Percentiles rank a stretch among this genome's conserved stretches.
Evolutionary conservation across 2,329 filamentous ascomycete genomes (phyloP).

Genomic region (Hymenoscyphus fraxineus): DNA sequence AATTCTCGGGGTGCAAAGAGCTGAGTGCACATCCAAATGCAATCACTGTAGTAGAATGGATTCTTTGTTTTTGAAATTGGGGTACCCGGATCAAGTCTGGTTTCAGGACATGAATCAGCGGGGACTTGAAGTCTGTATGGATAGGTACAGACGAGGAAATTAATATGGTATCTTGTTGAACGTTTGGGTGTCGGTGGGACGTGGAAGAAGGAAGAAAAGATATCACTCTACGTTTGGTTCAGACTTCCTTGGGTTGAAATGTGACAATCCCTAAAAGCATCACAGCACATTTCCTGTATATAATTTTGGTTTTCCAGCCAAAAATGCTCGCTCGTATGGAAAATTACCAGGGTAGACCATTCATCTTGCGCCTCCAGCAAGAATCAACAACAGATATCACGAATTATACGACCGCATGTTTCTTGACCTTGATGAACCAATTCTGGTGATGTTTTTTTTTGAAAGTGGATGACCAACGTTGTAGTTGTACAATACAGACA

Average conservation of each 20-base stretch:
- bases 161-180: slow-evolving; percentile 25
- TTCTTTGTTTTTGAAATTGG: slow-evolving; percentile 18
- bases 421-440: neutral
- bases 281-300: slow-evolving; percentile 23
- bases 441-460: slow-evolving; percentile 4
- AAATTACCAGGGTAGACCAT: neutral
- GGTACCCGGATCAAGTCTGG: slow-evolving; percentile 8
- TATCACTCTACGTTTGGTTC: slow-evolving; percentile 10
- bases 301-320: slow-evolving; percentile 14
- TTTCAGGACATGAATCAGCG: neutral
- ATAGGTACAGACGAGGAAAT: slow-evolving; percentile 21
- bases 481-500: slow-evolving; percentile 30
- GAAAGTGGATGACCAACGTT: slow-evolving; percentile 20
- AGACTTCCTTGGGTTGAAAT: slow-evolving; percentile 9
- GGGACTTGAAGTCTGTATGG: slow-evolving; percentile 22
- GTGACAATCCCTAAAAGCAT: slow-evolving; percentile 9
- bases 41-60: slow-evolving; percentile 32
- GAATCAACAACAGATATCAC: slow-evolving; percentile 3
- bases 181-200: slow-evolving; percentile 9
- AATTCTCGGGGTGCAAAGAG: slow-evolving; percentile 15
- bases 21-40: slow-evolving; percentile 17
- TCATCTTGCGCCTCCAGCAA: slow-evolving; percentile 5
- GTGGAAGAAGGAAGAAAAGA: slow-evolving; percentile 6
- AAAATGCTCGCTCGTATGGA: slow-evolving; percentile 12
- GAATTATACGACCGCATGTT: neutral